phyloP scores from a whole-genome alignment of 2,329 filamentous ascomycete species.

The Neocucurbitaria cava region DNA sequence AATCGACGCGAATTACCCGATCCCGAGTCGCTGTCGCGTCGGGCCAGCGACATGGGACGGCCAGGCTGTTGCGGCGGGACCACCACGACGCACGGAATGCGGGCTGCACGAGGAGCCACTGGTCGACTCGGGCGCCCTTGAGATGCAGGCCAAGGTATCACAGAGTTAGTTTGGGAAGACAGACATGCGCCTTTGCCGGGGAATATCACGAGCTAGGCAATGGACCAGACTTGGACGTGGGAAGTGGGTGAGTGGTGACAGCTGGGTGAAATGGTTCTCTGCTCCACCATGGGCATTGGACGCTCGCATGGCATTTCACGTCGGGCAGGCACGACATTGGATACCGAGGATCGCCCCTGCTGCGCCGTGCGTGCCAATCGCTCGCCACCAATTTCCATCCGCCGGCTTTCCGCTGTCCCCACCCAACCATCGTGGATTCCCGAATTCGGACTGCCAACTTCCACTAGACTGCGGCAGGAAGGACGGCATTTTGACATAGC shows the following conservation, averaged over 20 bases:
- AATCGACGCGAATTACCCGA: slow-evolving; percentile 7
- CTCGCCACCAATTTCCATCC: neutral
- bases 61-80: neutral
- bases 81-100: slow-evolving; percentile 4
- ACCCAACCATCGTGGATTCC: neutral
- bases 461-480: no score
- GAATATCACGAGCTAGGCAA: neutral
- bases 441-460: no score
- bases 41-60: slow-evolving; percentile 2
- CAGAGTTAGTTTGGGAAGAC: neutral
- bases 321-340: neutral
- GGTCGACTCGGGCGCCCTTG: neutral
- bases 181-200: neutral
- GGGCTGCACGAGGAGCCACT: slow-evolving; percentile 1
- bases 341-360: neutral
- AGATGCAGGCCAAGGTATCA: slow-evolving; percentile 3
- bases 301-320: neutral
- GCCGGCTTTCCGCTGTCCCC: neutral
- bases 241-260: neutral
- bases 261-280: neutral
- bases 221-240: neutral
- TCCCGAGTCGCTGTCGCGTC: slow-evolving; percentile 7
- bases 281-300: neutral
- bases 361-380: neutral
- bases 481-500: no score